phyloP scores from a whole-genome alignment of 2,329 filamentous ascomycete genomes.

The Sporothrix euskadiensis region DNA sequence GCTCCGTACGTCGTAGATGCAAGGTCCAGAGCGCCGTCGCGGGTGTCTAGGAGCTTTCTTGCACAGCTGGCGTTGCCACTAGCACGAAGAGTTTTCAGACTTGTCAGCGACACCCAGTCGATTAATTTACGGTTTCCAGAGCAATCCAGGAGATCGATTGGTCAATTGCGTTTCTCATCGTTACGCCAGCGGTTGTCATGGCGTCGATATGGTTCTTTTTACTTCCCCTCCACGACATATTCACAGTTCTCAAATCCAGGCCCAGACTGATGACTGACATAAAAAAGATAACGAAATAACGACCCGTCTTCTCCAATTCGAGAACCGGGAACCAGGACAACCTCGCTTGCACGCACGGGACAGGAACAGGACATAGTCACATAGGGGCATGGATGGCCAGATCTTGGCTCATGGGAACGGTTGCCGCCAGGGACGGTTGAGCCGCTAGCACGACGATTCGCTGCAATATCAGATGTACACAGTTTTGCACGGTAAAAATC shows the following conservation, averaged over 20 bases:
- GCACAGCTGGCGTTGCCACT: conserved; percentile 14
- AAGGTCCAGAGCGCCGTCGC: background rate
- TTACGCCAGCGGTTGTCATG: background rate
- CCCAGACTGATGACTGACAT: background rate
- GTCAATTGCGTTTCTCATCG: background rate
- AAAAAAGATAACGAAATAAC: background rate
- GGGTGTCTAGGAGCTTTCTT: conserved; percentile 5
- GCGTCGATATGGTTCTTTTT: background rate
- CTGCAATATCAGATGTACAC: conserved; percentile 17
- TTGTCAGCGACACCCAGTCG: background rate
- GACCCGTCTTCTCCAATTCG: conserved; percentile 4
- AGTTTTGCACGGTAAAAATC: conserved; percentile 17
- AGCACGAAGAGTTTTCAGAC: conserved; percentile 19
- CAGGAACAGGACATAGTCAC: conserved; percentile 4
- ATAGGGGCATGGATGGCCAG: background rate
- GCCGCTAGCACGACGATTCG: conserved; percentile 20
- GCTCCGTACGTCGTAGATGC: conserved; percentile 7
- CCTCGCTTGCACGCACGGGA: conserved; percentile 10
- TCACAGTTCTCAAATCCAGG: background rate
- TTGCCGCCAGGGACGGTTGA: background rate
- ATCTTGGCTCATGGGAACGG: conserved; percentile 2
- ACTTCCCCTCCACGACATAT: background rate
- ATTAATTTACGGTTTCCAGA: conserved; percentile 22
- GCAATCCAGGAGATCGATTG: conserved; percentile 15
- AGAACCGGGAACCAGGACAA: conserved; percentile 12